Evolutionary conservation across 1,139 yeast species (phyloP), one percentile per base, ranked within the genome.

Genomic region (Geotrichum australiense): DNA sequence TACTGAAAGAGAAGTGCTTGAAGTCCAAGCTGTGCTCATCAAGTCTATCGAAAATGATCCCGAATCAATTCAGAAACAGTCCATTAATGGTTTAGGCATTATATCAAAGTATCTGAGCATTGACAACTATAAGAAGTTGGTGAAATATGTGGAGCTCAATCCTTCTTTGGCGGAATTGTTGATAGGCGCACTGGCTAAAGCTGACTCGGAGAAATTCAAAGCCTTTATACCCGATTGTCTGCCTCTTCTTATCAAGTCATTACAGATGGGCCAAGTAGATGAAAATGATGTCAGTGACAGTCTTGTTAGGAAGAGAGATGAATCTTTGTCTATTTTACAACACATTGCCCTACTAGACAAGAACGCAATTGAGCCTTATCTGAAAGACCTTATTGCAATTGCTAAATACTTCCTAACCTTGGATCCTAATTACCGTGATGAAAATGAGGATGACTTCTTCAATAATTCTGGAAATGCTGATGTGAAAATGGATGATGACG

Each of bases 61-160:
- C 25, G 61, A 62, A 0, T 52, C 61, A 5, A 56, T 61, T 5
- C 53, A 62, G 33, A 61, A 62, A 47, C 53, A 66, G 18, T 68
- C 85, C 0, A 68, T 78, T 22, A 63, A 66, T n/a, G 78, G 80
- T 0, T 61, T 80, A 24, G 79, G 78, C 11, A 56, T 63, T 23
- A 60, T 80, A 27, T 62, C 74, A 6, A 56, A 64, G 11, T 61
- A 66, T 45, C 50, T 72, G n/a, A n/a, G n/a, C n/a, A n/a, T n/a
- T n/a, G n/a, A n/a, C n/a, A n/a, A n/a, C n/a, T n/a, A n/a, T n/a
- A n/a, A n/a, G n/a, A n/a, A n/a, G n/a, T n/a, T n/a, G n/a, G n/a
- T n/a, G n/a, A n/a, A n/a, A n/a, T n/a, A n/a, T n/a, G n/a, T n/a
- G n/a, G n/a, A n/a, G n/a, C 52, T 30, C 47, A 53, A 3, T 38